Percentiles rank a stretch among this genome's conserved stretches.
phyloP scores from a whole-genome alignment of 1,284 basidiomycete species.

The Sporisorium reilianum region DNA sequence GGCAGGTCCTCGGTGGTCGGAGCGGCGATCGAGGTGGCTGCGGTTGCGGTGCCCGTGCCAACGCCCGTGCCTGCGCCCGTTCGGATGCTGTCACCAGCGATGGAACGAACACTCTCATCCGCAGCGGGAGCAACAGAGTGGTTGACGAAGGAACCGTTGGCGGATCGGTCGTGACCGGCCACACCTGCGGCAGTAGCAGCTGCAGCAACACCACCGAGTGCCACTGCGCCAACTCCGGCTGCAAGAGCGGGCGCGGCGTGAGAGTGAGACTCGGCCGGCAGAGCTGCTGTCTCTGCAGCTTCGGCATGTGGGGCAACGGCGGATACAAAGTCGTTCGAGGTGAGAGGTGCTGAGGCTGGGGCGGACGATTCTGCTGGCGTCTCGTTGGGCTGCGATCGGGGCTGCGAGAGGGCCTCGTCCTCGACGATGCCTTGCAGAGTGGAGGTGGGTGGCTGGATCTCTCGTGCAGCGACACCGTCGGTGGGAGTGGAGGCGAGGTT shows the following conservation, averaged over 20 bases:
- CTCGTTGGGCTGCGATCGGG: conserved; percentile 1
- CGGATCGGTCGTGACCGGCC: conserved; percentile 22
- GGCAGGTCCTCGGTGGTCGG: conserved; percentile 61
- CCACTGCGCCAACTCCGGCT: conserved; percentile 27
- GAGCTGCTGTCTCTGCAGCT: not conserved
- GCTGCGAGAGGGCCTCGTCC: conserved; percentile 14
- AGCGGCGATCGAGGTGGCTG: conserved; percentile 57
- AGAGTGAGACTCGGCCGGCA: conserved; percentile 1
- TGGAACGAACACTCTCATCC: conserved; percentile 33
- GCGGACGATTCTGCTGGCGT: conserved; percentile 17
- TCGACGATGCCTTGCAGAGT: conserved; percentile 37
- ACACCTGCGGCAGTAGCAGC: conserved; percentile 60
- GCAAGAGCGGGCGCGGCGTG: conserved; percentile 14
- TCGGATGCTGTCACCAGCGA: conserved; percentile 37
- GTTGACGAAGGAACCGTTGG: conserved; percentile 13
- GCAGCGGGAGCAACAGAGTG: conserved; percentile 14
- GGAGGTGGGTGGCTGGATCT: conserved; percentile 33
- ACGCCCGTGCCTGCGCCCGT: conserved; percentile 28
- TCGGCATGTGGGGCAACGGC: conserved; percentile 22
- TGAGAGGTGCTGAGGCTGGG: conserved; percentile 28
- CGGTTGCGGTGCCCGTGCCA: conserved; percentile 34
- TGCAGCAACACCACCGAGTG: conserved; percentile 52
- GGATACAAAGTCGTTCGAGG: conserved; percentile 20
- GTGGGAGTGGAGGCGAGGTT: conserved; percentile 39
- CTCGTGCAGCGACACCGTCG: conserved; percentile 28